These are phyloP conservation scores for Rhizopus sp. DNA, from an alignment of 371 early-diverging fungal genomes.

Conservation along the genomic window DNA sequence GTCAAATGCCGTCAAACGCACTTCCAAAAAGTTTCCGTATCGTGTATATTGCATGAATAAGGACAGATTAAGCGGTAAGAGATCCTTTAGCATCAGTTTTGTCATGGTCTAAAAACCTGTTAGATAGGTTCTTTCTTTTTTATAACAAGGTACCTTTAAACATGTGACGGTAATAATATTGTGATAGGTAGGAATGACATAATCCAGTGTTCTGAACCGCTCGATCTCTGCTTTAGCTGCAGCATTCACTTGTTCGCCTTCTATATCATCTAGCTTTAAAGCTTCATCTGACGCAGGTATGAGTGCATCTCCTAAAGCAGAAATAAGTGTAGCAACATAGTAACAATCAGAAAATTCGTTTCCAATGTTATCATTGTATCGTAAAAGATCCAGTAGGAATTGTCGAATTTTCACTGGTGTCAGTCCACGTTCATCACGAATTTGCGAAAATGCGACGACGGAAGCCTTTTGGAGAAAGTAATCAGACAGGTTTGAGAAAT, in stretches of 20 bases:
- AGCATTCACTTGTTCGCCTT: conserved; percentile 53
- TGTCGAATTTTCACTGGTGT: conserved; percentile 68
- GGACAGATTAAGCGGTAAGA: conserved; percentile 66
- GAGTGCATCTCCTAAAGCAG: conserved; percentile 71
- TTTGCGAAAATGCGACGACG: conserved; percentile 71
- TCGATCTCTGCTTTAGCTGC: conserved; percentile 75
- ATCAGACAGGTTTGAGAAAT: conserved; percentile 81
- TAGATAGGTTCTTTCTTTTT: not conserved
- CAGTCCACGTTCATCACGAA: conserved; percentile 66
- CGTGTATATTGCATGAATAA: conserved; percentile 66
- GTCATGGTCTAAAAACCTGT: conserved; percentile 30
- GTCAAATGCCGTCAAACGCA: conserved; percentile 68
- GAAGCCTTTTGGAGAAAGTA: conserved; percentile 91
- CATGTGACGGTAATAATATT: conserved; percentile 83
- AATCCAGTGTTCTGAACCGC: conserved; percentile 78
- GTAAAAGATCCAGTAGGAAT: conserved; percentile 74
- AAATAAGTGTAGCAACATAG: conserved; percentile 74
- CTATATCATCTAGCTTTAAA: conserved; percentile 43
- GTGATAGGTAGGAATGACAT: conserved; percentile 83
- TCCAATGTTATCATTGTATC: conserved; percentile 90
- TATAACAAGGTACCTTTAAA: conserved; percentile 58
- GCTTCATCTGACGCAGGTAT: conserved; percentile 55
- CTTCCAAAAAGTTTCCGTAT: conserved; percentile 64
- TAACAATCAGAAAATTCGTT: conserved; percentile 87
- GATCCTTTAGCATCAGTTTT: conserved; percentile 60